phyloP scores from a whole-genome alignment of 2,329 filamentous ascomycete species.

The Fusarium begoniae region DNA sequence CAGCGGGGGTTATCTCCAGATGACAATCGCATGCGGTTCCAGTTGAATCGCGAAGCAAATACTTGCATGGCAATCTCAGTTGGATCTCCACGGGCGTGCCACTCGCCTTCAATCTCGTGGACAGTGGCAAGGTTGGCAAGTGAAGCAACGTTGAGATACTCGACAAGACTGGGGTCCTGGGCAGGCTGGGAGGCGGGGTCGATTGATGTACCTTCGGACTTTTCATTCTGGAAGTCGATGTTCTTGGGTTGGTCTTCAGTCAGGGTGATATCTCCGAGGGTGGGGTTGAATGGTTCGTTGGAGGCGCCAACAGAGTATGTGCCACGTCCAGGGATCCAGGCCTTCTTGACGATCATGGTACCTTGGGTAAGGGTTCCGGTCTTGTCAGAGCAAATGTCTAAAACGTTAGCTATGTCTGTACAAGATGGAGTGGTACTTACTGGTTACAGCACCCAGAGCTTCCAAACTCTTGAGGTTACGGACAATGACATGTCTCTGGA shows the following conservation, averaged over 20 bases:
- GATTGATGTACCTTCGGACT: slow-evolving; percentile 41
- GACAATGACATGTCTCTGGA: slow-evolving; percentile 61
- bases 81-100: slow-evolving; percentile 72
- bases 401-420: slow-evolving; percentile 21
- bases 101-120: slow-evolving; percentile 62
- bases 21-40: slow-evolving; percentile 64
- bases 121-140: slow-evolving; percentile 73
- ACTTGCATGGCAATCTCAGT: slow-evolving; percentile 78
- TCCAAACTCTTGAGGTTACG: slow-evolving; percentile 62
- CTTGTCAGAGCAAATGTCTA: slow-evolving; percentile 65
- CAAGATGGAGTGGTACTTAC: slow-evolving; percentile 28
- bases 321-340: slow-evolving; percentile 60
- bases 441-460: slow-evolving; percentile 66
- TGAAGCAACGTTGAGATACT: slow-evolving; percentile 70
- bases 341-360: slow-evolving; percentile 64
- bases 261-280: slow-evolving; percentile 57
- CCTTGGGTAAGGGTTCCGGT: slow-evolving; percentile 64
- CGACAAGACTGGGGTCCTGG: slow-evolving; percentile 58
- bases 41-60: slow-evolving; percentile 74
- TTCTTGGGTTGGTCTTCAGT: slow-evolving; percentile 49
- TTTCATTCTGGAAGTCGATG: slow-evolving; percentile 42
- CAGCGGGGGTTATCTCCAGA: slow-evolving; percentile 60
- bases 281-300: slow-evolving; percentile 67
- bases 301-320: slow-evolving; percentile 59
- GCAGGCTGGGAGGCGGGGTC: slow-evolving; percentile 49